A percentile compares a stretch with the other conserved stretches of the same genome.
These are phyloP conservation scores for Cornus controversa DNA, from an alignment of 148 eudicot genomes.

Conservation along the genomic window DNA sequence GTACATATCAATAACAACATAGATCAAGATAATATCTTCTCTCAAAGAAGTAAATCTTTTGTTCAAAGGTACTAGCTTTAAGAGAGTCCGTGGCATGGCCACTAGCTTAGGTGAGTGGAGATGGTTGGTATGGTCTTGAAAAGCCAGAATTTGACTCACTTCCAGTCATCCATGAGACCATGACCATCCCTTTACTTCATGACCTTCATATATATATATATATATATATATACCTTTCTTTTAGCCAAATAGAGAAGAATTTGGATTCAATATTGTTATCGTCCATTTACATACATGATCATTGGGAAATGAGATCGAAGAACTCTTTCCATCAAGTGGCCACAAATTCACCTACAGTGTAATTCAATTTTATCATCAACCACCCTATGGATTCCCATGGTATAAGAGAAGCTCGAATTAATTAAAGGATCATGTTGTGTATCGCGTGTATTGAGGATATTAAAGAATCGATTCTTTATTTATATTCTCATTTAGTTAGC, in stretches of 20 bases:
- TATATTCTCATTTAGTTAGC: not conserved
- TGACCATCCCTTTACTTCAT: not conserved
- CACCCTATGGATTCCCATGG: not conserved
- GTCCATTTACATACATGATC: not conserved
- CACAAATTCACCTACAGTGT: not conserved
- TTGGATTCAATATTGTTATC: too few relatives aligned
- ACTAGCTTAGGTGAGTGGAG: slow-evolving; percentile 1
- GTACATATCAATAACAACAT: too few relatives aligned
- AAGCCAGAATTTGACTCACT: not conserved
- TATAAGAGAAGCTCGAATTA: not conserved
- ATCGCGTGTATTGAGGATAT: slow-evolving; percentile 4
- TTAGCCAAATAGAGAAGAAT: too few relatives aligned
- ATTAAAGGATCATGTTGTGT: not conserved
- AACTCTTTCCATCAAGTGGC: not conserved
- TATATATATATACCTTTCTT: too few relatives aligned
- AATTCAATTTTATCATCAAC: slow-evolving; percentile 2
- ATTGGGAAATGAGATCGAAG: not conserved
- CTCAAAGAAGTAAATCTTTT: not conserved
- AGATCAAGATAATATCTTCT: not conserved
- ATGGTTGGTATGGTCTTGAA: not conserved
- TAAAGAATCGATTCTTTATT: slow-evolving; percentile 3
- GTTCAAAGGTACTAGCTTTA: not conserved
- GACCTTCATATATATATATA: not conserved
- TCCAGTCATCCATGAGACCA: not conserved
- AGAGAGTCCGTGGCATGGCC: slow-evolving; percentile 4